Evolutionary conservation across 305 asterid genomes (phyloP), one percentile per base, ranked within the genome.

Genomic region (Rubia tinctorum): DNA sequence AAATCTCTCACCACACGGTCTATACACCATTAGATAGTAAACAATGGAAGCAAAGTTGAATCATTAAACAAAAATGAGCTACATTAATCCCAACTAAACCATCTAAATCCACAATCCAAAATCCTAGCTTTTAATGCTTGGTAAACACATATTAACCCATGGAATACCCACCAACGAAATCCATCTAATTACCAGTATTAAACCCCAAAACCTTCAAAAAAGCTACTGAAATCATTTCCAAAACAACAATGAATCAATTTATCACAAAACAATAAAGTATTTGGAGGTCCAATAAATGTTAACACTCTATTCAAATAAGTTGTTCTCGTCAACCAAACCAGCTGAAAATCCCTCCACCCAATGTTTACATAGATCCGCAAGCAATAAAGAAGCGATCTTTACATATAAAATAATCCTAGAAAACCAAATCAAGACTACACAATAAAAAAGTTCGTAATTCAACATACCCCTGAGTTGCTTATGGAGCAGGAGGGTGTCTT

Each of bases 301-400:
- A 18, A 95, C 98, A 74, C 96, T 90, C 98, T 98, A 95, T 87
- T 95, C 99, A 75, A 90, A 95, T 34, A 95, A 76, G 85, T 95
- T 90, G 66, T 20, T 81, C 72, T 95, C 98, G 61, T 95, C 97
- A 73, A 90, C 83, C 78, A 95, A 84, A 68, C 99, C 99, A 69
- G 99, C 99, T 71, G 99, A 95, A 78, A 95, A 92, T 67, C 99
- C 99, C 80, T 95, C 99, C 45, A 92, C 99, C 0, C 97, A 98
- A 69, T 95, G 81, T 77, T 87, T 90, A 87, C 96, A 89, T 81
- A 95, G 98, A 92, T 92, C 99, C 90, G 90, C 83, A 85, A 68
- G 73, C 49, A 44, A 82, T 80, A 77, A 83, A 77, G 43, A 58
- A 55, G 43, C 78, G 86, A 90, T 86, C 88, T 91, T 81, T 71